phyloP scores from a whole-genome alignment of 495 filamentous ascomycete species.

The Chlorociboria aeruginascens region DNA sequence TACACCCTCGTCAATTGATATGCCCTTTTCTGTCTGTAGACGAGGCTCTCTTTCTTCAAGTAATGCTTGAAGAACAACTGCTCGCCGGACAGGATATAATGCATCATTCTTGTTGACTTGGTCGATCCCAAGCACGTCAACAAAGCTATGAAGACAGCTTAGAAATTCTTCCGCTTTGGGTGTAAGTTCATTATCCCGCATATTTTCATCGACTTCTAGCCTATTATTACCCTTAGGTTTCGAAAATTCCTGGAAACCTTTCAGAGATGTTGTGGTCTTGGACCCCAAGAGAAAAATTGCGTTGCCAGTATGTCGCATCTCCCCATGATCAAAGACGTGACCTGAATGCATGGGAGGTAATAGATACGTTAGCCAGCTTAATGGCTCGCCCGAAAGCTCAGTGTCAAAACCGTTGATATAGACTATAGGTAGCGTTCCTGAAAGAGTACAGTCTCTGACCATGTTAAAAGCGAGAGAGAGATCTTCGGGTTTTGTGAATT shows the following conservation, averaged over 20 bases:
- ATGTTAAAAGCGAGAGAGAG: neutral
- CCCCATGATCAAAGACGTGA: too few species aligned
- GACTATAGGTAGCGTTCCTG: neutral
- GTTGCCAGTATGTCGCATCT: too few species aligned
- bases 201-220: too few species aligned
- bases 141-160: neutral
- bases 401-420: too few species aligned
- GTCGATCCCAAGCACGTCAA: neutral
- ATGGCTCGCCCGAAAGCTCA: too few species aligned
- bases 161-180: neutral
- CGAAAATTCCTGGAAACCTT: too few species aligned
- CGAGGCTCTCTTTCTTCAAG: slow-evolving; percentile 1
- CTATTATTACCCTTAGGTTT: too few species aligned
- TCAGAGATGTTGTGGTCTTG: too few species aligned
- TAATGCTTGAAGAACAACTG: neutral
- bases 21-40: neutral
- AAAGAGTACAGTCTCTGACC: slow-evolving; percentile 1
- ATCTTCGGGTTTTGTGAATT: neutral
- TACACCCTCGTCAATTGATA: neutral
- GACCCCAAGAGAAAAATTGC: too few species aligned
- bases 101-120: neutral
- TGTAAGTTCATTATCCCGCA: too few species aligned
- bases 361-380: too few species aligned
- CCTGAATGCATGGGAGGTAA: too few species aligned
- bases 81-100: slow-evolving; percentile 1